Base-by-base conservation (phyloP, 2,329 filamentous ascomycete genomes). In the Dryadomyces quercivorus region DNA sequence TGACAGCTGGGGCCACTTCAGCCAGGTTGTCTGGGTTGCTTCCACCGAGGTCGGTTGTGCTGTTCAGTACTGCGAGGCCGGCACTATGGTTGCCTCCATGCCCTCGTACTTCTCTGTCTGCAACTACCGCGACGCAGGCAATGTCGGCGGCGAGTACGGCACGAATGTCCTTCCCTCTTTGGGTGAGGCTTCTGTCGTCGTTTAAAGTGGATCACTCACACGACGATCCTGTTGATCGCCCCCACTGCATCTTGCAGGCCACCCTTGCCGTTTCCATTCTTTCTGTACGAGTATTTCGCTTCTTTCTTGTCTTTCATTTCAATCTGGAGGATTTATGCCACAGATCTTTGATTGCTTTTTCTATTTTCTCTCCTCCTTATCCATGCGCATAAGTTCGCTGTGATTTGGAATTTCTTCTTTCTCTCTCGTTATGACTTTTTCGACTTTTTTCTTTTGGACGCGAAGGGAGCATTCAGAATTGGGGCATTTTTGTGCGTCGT, bases 51-150 rank as follows among this genome's bases (percentile, higher is more conserved):
- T 90, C 53, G 86, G 84, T 60, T 91, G 86, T 66, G 74, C 73
- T 52, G 78, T 73, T 40, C 65, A 73, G 52, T 69, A 73, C 65
- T 86, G 84, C 70, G 62, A 67, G 13, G 63, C 70, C 40, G 76
- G 76, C 55, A 76, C 72, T 38, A 69, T 80, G 59, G 68, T 67
- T 58, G 59, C 65, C 21, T 60, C 56, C 60, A 68, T 81, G 73
- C 75, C 75, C 42, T 70, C 82, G n/a, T 82, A 79, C 71, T 89
- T 81, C 75, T 91, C 86, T 34, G 88, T 94, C 63, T 95, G 89
- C 84, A 92, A 95, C 78, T 95, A 95, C 74, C 73, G 72, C 61
- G 77, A 82, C 58, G 72, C 31, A 77, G 77, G 78, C 61, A 81
- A 82, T 68, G 69, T 75, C 48, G 72, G 67, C 45, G 77, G 76